Base-by-base conservation (phyloP, 1,284 basidiomycete genomes). In the Cryptococcus jaspeensis region DNA sequence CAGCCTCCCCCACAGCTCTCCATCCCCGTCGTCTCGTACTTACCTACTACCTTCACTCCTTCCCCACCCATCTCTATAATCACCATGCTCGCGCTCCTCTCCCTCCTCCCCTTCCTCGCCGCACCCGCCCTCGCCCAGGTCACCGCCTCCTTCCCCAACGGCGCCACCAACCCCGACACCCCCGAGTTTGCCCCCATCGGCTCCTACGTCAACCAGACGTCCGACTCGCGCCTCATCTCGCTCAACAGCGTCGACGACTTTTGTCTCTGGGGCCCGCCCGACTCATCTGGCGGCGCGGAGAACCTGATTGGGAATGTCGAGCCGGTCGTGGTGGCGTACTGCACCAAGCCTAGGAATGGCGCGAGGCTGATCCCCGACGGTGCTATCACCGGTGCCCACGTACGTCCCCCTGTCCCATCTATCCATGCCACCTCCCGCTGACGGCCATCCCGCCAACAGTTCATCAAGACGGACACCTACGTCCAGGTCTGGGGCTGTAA, bases 401-500 rank as follows among this genome's bases (percentile, higher is more conserved):
- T 72, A 46, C 66, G 66, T 23, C 22, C 23, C 11, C 28, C 48
- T 47, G n/a, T 39, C 39, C 32, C 13, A 6, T 43, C 15, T n/a
- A n/a, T n/a, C n/a, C n/a, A n/a, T n/a, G n/a, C n/a, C n/a, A n/a
- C 42, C 15, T 20, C 28, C 28, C 28, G 28, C n/a, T n/a, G n/a
- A n/a, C n/a, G n/a, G n/a, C n/a, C n/a, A n/a, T n/a, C n/a, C 35
- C 16, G 16, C 43, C 15, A 36, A 25, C 55, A 73, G 70, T 70
- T 75, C 65, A 67, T 74, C 66, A 69, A 68, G 60, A 74, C 77
- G 25, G 59, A 72, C 41, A 38, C 63, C 8, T 80, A 78, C 59
- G 77, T 81, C 51, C 81, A 82, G 72, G 71, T 83, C 47, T 70
- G 76, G 60, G 81, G 80, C 41, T 73, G 47, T 36, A 23, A 39